These are phyloP conservation scores for Eutrema heterophyllum DNA, from an alignment of 345 rosid species.

Conservation along the genomic window DNA sequence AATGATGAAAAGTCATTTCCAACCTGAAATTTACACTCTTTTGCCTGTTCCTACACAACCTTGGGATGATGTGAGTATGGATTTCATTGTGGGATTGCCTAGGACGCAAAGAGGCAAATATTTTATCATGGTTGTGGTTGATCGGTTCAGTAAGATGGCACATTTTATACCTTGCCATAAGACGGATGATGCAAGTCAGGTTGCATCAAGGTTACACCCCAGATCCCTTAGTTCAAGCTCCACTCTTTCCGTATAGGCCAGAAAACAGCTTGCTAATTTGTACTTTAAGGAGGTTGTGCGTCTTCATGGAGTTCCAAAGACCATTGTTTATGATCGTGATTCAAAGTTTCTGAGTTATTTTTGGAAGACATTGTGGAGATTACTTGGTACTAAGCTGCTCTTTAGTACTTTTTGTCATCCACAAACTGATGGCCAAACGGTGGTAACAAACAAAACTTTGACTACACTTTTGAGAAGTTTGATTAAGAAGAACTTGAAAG, in stretches of 20 bases:
- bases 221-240: too few relatives aligned
- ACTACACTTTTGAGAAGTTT: neutral
- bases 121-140: neutral
- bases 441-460: neutral
- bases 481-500: neutral
- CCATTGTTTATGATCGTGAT: too few relatives aligned
- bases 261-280: too few relatives aligned
- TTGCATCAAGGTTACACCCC: too few relatives aligned
- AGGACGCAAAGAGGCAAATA: neutral
- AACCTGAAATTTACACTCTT: neutral
- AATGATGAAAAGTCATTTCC: neutral
- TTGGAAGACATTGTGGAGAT: neutral
- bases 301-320: neutral
- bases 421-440: neutral
- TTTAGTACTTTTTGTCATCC: too few relatives aligned
- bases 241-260: too few relatives aligned
- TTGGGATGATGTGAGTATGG: neutral
- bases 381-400: neutral
- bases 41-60: neutral
- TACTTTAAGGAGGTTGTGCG: neutral
- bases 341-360: too few relatives aligned
- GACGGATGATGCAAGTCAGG: neutral
- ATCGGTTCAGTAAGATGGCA: neutral
- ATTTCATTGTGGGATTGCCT: neutral
- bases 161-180: neutral